Base-by-base conservation (phyloP, 768 basidiomycete genomes). In the Stropharia rugosoannulata region DNA sequence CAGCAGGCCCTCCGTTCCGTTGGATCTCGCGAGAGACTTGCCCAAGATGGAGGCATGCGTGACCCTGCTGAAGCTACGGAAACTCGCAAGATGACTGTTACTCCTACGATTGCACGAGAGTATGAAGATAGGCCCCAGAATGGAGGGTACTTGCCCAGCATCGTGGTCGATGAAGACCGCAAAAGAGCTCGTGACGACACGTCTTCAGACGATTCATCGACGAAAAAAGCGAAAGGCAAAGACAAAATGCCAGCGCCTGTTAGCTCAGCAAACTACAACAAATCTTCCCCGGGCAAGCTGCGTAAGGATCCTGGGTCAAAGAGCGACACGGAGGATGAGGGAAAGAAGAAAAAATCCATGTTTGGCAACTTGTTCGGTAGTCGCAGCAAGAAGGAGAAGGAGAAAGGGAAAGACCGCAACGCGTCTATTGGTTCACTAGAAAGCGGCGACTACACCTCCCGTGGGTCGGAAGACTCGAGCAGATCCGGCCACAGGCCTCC, bases 31-130 rank as follows among this genome's bases (percentile, higher is more conserved):
- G 85, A 88, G 57, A 75, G 72, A 44, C 66, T 84, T 22, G 67
- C 68, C 19, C 64, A 60, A 2, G 60, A 63, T 46, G 58, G 46
- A 40, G 56, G 15, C 59, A 62, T 32, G 59, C 56, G 22, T 56
- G 93, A 94, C 68, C 87, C 87, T 12, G 78, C 82, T 1, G 83
- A 89, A 49, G 82, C 73, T 5, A 81, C 75, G 1, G 94, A 91
- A 65, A 94, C 93, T 5, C 81, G 81, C 52, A 86, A 90, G 60
- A 75, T 94, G 52, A 87, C 84, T 9, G 85, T 82, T 55, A 95
- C 93, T 0, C 94, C 94, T 1, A 75, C 80, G 1, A 84, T 95
- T 18, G 89, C 85, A 10, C 85, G 88, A 13, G 83, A 83, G 15
- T 77, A 71, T 29, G 77, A 72, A 29, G 62, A 64, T 6, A 51